Evolutionary conservation across 1,139 yeast species (phyloP).

Genomic region (Spencermartinsiella ligniputridi): DNA sequence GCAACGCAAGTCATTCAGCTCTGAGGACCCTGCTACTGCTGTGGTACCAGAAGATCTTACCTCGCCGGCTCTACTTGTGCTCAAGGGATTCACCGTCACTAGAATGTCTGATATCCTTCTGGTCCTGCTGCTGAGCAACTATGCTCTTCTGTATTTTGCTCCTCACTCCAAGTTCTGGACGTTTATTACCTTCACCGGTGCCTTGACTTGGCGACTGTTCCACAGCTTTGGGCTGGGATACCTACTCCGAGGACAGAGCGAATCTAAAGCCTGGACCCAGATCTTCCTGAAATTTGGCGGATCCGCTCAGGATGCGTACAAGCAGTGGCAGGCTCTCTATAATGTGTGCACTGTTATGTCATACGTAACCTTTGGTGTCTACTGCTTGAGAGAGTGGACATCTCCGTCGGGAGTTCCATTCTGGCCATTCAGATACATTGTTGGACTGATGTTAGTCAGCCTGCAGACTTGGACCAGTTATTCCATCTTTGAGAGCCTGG

Average conservation of each 20-base stretch:
- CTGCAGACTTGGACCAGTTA: constrained; percentile 70
- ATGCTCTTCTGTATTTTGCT: constrained; percentile 45
- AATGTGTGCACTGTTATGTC: constrained; percentile 45
- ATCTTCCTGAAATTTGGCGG: constrained; percentile 64
- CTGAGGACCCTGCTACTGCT: constrained; percentile 6
- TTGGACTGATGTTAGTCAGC: constrained; percentile 51
- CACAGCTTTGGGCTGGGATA: constrained; percentile 53
- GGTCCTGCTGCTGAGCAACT: constrained; percentile 43
- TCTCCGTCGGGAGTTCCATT: constrained; percentile 31
- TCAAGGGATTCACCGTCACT: constrained; percentile 57
- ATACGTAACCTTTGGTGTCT: constrained; percentile 37
- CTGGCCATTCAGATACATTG: constrained; percentile 53
- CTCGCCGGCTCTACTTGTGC: constrained; percentile 54
- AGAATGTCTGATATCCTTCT: constrained; percentile 65
- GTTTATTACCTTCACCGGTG: constrained; percentile 42
- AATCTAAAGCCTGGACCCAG: constrained; percentile 60
- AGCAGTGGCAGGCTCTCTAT: constrained; percentile 73
- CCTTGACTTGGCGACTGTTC: constrained; percentile 48
- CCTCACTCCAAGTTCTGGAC: constrained; percentile 32
- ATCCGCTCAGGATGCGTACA: constrained; percentile 63
- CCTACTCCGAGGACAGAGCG: constrained; percentile 58
- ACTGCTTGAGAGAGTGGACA: constrained; percentile 36
- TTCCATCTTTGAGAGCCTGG: constrained; percentile 69
- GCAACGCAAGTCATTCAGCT: constrained; percentile 12
- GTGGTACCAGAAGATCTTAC: neutral